Evolutionary conservation across 306 rosid genomes (phyloP).

Genomic region (Cucumis cinereus): DNA sequence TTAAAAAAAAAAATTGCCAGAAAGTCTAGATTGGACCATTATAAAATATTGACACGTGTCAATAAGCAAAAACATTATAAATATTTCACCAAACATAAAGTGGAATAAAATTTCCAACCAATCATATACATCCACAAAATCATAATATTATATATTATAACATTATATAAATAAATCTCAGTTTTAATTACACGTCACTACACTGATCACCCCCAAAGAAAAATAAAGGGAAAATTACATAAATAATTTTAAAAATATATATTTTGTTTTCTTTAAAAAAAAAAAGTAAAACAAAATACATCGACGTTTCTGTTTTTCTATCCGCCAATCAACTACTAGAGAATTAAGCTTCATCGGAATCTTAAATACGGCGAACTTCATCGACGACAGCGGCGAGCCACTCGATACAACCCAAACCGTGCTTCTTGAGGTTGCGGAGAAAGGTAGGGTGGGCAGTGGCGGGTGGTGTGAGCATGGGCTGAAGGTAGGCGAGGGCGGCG

Average conservation of each 20-base stretch:
- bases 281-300: background rate
- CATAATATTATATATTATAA: background rate
- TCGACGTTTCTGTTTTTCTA: background rate
- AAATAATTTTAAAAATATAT: background rate
- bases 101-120: background rate
- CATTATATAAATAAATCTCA: background rate
- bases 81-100: background rate
- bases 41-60: background rate
- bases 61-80: background rate
- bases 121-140: background rate
- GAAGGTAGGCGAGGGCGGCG: conserved; percentile 65
- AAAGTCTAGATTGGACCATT: background rate
- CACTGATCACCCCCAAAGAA: background rate
- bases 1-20: background rate
- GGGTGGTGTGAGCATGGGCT: conserved; percentile 31
- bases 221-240: background rate
- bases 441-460: conserved; percentile 7
- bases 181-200: background rate
- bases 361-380: background rate
- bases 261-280: background rate
- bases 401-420: conserved; percentile 22
- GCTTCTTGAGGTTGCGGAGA: conserved; percentile 3
- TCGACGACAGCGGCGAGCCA: conserved; percentile 20
- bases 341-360: background rate
- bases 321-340: background rate